These are phyloP conservation scores for Crepidotus sp. DNA, from an alignment of 1,284 basidiomycete genomes.

Conservation along the genomic window DNA sequence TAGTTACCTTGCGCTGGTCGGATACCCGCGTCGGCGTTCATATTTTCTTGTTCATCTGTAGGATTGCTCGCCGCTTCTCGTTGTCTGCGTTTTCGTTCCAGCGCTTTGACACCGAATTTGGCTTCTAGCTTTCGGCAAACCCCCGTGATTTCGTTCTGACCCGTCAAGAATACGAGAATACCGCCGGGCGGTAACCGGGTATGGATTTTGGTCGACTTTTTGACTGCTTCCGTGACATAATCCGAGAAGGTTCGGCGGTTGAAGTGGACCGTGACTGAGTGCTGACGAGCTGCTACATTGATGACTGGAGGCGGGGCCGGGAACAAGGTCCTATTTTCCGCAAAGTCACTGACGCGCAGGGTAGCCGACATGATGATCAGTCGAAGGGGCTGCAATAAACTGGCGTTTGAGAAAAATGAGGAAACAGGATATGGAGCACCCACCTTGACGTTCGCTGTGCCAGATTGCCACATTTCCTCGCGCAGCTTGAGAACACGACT, in stretches of 20 bases:
- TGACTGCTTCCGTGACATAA: slow-evolving; percentile 86
- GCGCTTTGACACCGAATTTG: slow-evolving; percentile 63
- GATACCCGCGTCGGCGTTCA: slow-evolving; percentile 22
- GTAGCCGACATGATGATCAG: slow-evolving; percentile 99
- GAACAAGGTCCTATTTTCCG: slow-evolving; percentile 82
- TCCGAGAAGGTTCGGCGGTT: slow-evolving; percentile 78
- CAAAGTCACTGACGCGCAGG: slow-evolving; percentile 89
- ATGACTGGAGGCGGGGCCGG: slow-evolving; percentile 81
- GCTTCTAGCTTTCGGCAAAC: slow-evolving; percentile 81
- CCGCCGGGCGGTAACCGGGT: slow-evolving; percentile 87
- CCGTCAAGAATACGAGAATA: slow-evolving; percentile 95
- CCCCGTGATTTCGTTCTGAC: slow-evolving; percentile 93
- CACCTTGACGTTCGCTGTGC: slow-evolving; percentile 59
- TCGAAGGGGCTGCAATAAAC: slow-evolving; percentile 60
- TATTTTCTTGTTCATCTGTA: slow-evolving; percentile 18
- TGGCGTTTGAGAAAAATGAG: background rate
- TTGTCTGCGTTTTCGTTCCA: slow-evolving; percentile 43
- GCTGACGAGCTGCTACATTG: slow-evolving; percentile 83
- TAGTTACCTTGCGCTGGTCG: slow-evolving; percentile 41
- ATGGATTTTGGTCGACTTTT: slow-evolving; percentile 91
- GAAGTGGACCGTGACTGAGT: slow-evolving; percentile 95
- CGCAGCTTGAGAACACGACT: slow-evolving; percentile 86
- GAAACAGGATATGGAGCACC: slow-evolving; percentile 11
- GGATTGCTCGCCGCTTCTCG: slow-evolving; percentile 20
- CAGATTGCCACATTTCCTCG: slow-evolving; percentile 81